These are phyloP conservation scores for Noccaea caerulescens DNA, from an alignment of 345 rosid species.

Conservation along the genomic window DNA sequence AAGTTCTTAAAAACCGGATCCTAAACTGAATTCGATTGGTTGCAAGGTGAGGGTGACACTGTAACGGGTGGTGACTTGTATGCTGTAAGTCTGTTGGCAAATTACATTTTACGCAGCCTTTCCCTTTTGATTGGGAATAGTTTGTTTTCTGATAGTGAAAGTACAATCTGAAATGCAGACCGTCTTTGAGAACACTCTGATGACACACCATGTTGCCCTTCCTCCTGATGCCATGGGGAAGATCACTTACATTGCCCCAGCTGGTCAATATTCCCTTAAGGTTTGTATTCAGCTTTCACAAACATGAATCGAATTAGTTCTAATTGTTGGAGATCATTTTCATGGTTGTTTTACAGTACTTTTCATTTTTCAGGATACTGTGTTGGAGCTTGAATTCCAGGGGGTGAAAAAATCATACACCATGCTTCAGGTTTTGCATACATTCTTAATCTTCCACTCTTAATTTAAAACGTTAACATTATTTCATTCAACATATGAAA, in stretches of 20 bases:
- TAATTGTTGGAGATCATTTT: not conserved
- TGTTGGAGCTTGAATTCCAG: constrained; percentile 94
- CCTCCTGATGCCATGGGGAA: constrained; percentile 57
- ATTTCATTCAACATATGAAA: too few species aligned
- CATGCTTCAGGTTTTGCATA: constrained; percentile 89
- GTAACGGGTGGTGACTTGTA: constrained; percentile 93
- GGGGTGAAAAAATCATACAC: constrained; percentile 86
- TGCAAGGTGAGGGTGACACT: constrained; percentile 87
- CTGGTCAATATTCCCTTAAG: constrained; percentile 97
- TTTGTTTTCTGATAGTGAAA: not conserved
- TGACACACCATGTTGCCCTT: constrained; percentile 53
- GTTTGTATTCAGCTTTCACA: constrained; percentile 45
- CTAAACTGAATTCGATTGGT: constrained; percentile 24
- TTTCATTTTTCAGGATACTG: constrained; percentile 70
- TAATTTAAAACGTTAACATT: not conserved
- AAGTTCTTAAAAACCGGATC: too few species aligned
- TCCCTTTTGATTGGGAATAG: not conserved
- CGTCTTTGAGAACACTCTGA: constrained; percentile 5
- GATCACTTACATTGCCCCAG: constrained; percentile 54
- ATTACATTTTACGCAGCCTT: not conserved
- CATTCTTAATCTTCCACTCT: not conserved
- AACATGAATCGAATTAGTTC: too few species aligned
- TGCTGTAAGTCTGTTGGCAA: constrained; percentile 70
- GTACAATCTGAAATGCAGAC: not conserved
- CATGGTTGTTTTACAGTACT: not conserved